phyloP scores from a whole-genome alignment of 1,139 yeast genomes.

The Casaregolazyma suthepensis region DNA sequence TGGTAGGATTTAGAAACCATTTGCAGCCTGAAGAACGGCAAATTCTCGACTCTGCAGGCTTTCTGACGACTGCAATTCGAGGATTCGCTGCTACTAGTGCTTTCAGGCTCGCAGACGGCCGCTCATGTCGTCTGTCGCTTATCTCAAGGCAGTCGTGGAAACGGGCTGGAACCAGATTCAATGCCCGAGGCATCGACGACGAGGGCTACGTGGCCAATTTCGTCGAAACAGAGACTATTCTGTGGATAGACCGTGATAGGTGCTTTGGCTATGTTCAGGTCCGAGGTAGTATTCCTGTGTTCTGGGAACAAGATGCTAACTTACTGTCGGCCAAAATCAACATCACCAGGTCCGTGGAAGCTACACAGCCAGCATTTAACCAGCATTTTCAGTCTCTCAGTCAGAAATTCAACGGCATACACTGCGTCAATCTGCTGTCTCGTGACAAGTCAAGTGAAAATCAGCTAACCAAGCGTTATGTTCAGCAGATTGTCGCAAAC shows the following conservation, averaged over 20 bases:
- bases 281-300: constrained; percentile 91
- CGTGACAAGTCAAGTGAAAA: constrained; percentile 65
- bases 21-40: constrained; percentile 54
- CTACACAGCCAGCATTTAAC: constrained; percentile 86
- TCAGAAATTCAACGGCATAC: constrained; percentile 77
- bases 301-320: constrained; percentile 96
- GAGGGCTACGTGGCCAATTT: constrained; percentile 93
- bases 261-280: constrained; percentile 77
- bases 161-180: constrained; percentile 92
- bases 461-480: constrained; percentile 63
- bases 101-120: constrained; percentile 45
- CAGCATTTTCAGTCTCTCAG: constrained; percentile 68
- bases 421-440: constrained; percentile 76
- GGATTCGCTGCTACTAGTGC: constrained; percentile 83
- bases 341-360: constrained; percentile 81
- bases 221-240: constrained; percentile 86
- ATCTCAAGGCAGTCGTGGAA: constrained; percentile 93
- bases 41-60: constrained; percentile 65
- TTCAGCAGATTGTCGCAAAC: constrained; percentile 45
- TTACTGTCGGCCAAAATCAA: constrained; percentile 72
- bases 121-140: constrained; percentile 59
- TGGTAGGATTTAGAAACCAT: constrained; percentile 66
- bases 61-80: constrained; percentile 83
- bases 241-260: constrained; percentile 49
- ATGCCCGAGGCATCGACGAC: constrained; percentile 93